Percentiles rank a stretch among this genome's conserved stretches.
Conservation (phyloP, 495 filamentous ascomycete species). For the Letharia lupina region DNA sequence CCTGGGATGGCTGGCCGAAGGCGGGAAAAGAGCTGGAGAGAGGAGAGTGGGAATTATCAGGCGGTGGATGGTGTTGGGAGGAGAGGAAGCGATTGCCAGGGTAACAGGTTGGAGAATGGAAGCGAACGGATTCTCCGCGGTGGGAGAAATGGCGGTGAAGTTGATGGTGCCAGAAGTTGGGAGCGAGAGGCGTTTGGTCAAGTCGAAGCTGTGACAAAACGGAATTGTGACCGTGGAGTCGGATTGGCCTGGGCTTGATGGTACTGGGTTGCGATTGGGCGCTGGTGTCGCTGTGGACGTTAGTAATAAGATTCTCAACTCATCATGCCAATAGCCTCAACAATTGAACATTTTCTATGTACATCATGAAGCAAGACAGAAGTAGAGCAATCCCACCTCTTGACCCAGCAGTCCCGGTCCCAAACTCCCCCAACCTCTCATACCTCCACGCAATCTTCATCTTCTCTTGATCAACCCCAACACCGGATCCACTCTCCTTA, state of each 20-base stretch:
- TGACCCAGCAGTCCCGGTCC: conserved; percentile 42
- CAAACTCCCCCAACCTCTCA: conserved; percentile 67
- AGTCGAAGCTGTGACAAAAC: conserved; percentile 87
- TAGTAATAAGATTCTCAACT: conserved; percentile 4
- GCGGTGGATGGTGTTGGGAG: conserved; percentile 62
- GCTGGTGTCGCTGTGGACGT: conserved; percentile 23
- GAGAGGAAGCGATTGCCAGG: conserved; percentile 47
- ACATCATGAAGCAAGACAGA: conserved; percentile 15
- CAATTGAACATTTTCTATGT: conserved; percentile 3
- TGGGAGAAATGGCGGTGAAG: conserved; percentile 47
- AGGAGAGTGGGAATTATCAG: conserved; percentile 76
- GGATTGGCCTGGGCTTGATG: background rate
- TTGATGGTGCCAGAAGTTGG: conserved; percentile 44
- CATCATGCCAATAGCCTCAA: background rate
- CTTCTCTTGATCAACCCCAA: conserved; percentile 35
- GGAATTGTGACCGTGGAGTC: conserved; percentile 28
- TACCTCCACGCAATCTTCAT: conserved; percentile 99
- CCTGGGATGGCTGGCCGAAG: conserved; percentile 54
- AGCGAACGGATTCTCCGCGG: conserved; percentile 43
- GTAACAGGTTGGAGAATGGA: conserved; percentile 54
- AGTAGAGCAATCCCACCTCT: conserved; percentile 39
- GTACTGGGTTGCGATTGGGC: conserved; percentile 15
- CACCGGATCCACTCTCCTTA: conserved; percentile 35
- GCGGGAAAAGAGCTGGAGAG: conserved; percentile 72
- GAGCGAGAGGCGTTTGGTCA: conserved; percentile 70